Percentiles rank a stretch among this genome's conserved stretches.
phyloP scores from a whole-genome alignment of 768 basidiomycete genomes.

The Kwoniella dendrophila region DNA sequence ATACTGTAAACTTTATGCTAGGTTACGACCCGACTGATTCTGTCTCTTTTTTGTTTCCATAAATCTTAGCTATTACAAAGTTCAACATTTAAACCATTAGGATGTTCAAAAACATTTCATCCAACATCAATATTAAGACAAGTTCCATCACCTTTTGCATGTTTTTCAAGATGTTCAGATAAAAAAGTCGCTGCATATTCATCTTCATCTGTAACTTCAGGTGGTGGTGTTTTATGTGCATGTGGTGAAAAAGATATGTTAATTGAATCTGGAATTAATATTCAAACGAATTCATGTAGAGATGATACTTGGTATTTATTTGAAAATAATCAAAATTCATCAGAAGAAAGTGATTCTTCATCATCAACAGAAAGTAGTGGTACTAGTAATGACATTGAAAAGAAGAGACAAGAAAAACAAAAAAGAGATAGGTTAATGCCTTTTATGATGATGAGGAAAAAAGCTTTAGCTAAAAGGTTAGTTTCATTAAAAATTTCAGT shows the following conservation, averaged over 20 bases:
- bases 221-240: slow-evolving; percentile 13
- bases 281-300: slow-evolving; percentile 8
- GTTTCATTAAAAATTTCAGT: neutral
- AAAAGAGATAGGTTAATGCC: slow-evolving; percentile 18
- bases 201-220: too few species aligned
- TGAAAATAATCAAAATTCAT: neutral
- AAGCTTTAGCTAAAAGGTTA: slow-evolving; percentile 5
- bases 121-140: slow-evolving; percentile 20
- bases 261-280: neutral
- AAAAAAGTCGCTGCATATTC: slow-evolving; percentile 20
- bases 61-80: slow-evolving; percentile 8
- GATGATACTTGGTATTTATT: slow-evolving; percentile 23
- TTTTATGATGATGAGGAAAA: slow-evolving; percentile 18
- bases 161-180: slow-evolving; percentile 16
- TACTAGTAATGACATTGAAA: neutral
- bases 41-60: too few species aligned
- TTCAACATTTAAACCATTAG: slow-evolving; percentile 17
- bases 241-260: slow-evolving; percentile 20
- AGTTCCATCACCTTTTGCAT: slow-evolving; percentile 19
- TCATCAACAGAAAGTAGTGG: neutral
- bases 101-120: slow-evolving; percentile 17
- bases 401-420: neutral
- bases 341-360: neutral
- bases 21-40: too few species aligned
- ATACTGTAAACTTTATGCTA: too few species aligned